Conservation (phyloP, 768 basidiomycete genomes). For the Mycena haematopus region DNA sequence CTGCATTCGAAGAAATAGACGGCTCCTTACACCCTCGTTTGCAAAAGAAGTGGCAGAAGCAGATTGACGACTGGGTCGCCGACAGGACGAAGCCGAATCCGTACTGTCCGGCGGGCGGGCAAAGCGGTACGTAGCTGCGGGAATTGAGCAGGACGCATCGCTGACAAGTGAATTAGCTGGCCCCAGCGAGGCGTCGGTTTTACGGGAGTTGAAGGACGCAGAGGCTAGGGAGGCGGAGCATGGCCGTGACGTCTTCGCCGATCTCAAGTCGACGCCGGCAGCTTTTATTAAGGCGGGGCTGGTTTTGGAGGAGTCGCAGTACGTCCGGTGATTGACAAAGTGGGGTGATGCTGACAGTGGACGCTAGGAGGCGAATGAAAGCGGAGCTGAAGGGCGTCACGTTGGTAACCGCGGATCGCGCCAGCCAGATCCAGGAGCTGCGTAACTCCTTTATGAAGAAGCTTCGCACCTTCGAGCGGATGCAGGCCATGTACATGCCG, state of each 20-base stretch:
- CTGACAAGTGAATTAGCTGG: not conserved
- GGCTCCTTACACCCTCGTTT: not conserved
- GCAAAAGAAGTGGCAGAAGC: slow-evolving; percentile 1
- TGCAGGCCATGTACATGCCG: slow-evolving; percentile 15
- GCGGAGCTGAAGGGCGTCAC: slow-evolving; percentile 1
- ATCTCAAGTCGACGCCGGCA: not conserved
- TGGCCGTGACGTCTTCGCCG: not conserved
- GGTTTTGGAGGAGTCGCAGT: slow-evolving; percentile 24
- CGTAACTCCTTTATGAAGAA: slow-evolving; percentile 18
- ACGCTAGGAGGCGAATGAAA: not conserved
- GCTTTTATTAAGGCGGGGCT: slow-evolving; percentile 16
- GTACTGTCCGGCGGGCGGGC: slow-evolving; percentile 1
- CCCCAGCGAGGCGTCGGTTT: slow-evolving; percentile 2
- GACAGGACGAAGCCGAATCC: slow-evolving; percentile 32
- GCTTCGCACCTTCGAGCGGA: not conserved
- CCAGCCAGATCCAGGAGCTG: slow-evolving; percentile 17
- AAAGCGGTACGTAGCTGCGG: too few species aligned
- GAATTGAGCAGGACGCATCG: too few species aligned
- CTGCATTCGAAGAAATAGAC: slow-evolving; percentile 13
- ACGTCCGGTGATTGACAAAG: not conserved
- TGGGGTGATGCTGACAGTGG: too few species aligned
- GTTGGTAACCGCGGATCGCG: slow-evolving; percentile 12
- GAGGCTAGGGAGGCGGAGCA: not conserved
- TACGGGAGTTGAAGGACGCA: slow-evolving; percentile 7
- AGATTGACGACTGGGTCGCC: too few species aligned